Evolutionary conservation across 2,329 filamentous ascomycete genomes (phyloP).

Genomic region (Ophiostoma quercus): DNA sequence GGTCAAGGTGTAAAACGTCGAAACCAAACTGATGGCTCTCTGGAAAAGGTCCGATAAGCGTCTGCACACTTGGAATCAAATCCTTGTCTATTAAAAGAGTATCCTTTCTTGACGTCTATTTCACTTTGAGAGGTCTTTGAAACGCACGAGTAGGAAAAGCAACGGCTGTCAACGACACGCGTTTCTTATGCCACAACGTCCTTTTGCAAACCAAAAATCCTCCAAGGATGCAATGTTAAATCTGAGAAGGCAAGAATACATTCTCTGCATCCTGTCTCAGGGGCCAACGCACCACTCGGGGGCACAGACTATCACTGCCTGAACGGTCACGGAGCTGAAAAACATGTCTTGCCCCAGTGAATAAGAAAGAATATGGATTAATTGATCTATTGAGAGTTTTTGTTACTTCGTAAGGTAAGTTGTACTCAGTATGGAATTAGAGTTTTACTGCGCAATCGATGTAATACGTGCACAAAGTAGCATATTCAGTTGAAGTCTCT

Average conservation of each 20-base stretch:
- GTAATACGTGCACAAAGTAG: no score
- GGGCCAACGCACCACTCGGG: constrained; percentile 1
- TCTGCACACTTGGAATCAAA: background rate
- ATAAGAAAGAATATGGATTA: background rate
- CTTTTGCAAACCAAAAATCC: no score
- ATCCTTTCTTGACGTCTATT: background rate
- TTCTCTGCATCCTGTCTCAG: background rate
- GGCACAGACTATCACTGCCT: background rate
- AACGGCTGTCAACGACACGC: background rate
- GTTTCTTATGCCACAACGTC: background rate
- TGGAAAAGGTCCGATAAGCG: background rate
- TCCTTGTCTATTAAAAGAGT: no score
- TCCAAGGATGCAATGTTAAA: background rate
- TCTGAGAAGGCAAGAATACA: background rate
- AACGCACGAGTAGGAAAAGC: background rate
- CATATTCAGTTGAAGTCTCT: no score
- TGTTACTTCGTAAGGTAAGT: no score
- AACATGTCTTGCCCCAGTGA: background rate
- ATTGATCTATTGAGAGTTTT: no score
- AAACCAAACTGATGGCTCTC: background rate
- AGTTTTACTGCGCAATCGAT: no score
- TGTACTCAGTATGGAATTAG: no score
- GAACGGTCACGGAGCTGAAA: background rate
- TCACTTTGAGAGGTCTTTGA: background rate
- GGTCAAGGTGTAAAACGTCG: no score